Base-by-base conservation (phyloP, 106 monocot species). In the Vanilla planifolia region DNA sequence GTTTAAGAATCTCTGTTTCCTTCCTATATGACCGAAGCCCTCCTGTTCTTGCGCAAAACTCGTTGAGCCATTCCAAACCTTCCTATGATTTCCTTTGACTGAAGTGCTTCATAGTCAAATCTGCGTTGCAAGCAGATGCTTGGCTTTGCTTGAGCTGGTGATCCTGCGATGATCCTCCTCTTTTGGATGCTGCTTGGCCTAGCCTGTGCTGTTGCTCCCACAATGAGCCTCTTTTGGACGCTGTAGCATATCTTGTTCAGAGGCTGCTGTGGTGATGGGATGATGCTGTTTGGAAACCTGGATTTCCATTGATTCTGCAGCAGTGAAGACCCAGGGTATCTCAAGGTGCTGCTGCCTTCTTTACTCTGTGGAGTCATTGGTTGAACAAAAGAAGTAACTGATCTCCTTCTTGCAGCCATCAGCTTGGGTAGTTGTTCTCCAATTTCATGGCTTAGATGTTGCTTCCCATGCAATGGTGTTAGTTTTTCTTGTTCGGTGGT, bases 161-260 rank as follows among this genome's bases (percentile, higher is more conserved):
- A 77, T 2, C 79, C 43, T 4, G n/a, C n/a, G n/a, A n/a, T n/a
- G n/a, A 80, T 25, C 13, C 87, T 55, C 70, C 86, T 76, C 51
- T 88, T 96, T 64, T 96, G 90, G 29, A 96, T 56, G 36, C 84
- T 87, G 64, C n/a, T n/a, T n/a, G n/a, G n/a, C n/a, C n/a, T n/a
- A n/a, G n/a, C n/a, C n/a, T n/a, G n/a, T 36, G 59, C 59, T 19
- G 79, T 74, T 2, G 95, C 79, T 20, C 77, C 74, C 23, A 86
- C 44, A 8, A 80, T 23, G 16, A 95, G 55, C 70, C 86, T 76
- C 51, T 88, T 96, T 64, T 96, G 90, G 29, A 96, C 51, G 36
- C 84, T 87, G 64, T 84, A 91, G 33, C 87, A 75, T 32, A 79
- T 25, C 48, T 81, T 90, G 66, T 59, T 72, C 17, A 46, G 40